Evolutionary conservation across 2,329 filamentous ascomycete genomes (phyloP).

Genomic region (Botryotinia globosa): DNA sequence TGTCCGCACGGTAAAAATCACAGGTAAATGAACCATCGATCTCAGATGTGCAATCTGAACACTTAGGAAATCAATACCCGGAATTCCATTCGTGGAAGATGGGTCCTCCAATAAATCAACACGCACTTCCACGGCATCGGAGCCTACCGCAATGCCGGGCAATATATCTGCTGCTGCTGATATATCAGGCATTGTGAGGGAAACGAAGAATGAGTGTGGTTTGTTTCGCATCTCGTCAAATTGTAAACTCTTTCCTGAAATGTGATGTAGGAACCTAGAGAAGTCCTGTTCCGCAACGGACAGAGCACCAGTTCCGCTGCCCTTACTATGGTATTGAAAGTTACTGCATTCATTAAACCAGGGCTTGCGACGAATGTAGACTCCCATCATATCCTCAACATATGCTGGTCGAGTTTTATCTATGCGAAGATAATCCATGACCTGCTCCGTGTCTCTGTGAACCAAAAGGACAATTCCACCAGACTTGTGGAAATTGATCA

Average conservation of each 20-base stretch:
- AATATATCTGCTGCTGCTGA: constrained; percentile 61
- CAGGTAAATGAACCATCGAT: constrained; percentile 66
- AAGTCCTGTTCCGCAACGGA: constrained; percentile 57
- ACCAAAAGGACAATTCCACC: constrained; percentile 86
- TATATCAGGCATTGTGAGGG: constrained; percentile 78
- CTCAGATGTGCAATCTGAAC: constrained; percentile 80
- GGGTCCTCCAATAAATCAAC: constrained; percentile 83
- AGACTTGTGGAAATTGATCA: constrained; percentile 67
- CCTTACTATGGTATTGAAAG: constrained; percentile 85
- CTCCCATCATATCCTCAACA: constrained; percentile 84
- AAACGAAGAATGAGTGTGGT: constrained; percentile 86
- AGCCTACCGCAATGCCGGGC: constrained; percentile 72
- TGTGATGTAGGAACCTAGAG: constrained; percentile 65
- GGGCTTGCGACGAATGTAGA: constrained; percentile 83
- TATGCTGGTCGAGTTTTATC: constrained; percentile 93
- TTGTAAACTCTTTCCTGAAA: constrained; percentile 61
- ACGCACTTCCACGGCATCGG: constrained; percentile 91
- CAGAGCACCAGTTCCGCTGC: constrained; percentile 39
- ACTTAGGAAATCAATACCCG: constrained; percentile 71
- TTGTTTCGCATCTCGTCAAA: constrained; percentile 57
- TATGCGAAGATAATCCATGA: constrained; percentile 82
- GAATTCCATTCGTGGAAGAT: constrained; percentile 50
- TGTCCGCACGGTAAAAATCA: constrained; percentile 92
- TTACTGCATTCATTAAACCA: constrained; percentile 95
- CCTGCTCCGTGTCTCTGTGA: constrained; percentile 80